Evolutionary conservation across 768 basidiomycete species (phyloP), one percentile per base, ranked within the genome.

Genomic region (Boletellus sp.): DNA sequence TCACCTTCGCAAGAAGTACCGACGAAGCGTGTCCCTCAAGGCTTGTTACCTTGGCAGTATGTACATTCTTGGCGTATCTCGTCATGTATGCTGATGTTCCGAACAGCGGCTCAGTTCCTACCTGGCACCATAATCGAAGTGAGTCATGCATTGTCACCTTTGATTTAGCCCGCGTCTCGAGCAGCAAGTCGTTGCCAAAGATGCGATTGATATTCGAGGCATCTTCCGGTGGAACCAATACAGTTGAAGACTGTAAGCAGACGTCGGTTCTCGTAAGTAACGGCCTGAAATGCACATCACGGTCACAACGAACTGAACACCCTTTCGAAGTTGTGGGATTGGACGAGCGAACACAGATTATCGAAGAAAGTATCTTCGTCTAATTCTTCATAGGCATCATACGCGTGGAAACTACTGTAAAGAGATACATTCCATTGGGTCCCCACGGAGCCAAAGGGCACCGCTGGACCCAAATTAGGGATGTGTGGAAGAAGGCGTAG

Each of bases 111-210:
- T 26, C 23, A 61, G n/a, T 60, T 60, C 39, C 59, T 59, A 20
- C 38, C 15, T 60, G 59, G 59, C 59, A 60, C 12, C 55, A 59
- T 38, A 13, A 12, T 51, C 9, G 59, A 60, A 40, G 59, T 55
- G 17, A 26, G 48, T 45, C 11, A 1, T 11, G 6, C 12, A 19
- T 28, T 42, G 32, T 7, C 3, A 1, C 17, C 1, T 22, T 20
- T 3, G 31, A 5, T 19, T 38, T 2, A 3, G 26, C 28, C 26
- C 4, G 20, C 1, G 16, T 6, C 4, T 28, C 8, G 33, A 32
- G 41, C 37, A 60, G 59, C 59, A 60, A 60, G 45, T 59, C 10
- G 40, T 60, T 6, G 56, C 52, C 9, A 44, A 42, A 3, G 52
- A 47, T 35, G 59, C 59, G 4, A 48, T 60, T 9, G 19, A 31